Evolutionary conservation across 768 basidiomycete genomes (phyloP), one percentile per base, ranked within the genome.

Genomic region (Boletus rubropictus): DNA sequence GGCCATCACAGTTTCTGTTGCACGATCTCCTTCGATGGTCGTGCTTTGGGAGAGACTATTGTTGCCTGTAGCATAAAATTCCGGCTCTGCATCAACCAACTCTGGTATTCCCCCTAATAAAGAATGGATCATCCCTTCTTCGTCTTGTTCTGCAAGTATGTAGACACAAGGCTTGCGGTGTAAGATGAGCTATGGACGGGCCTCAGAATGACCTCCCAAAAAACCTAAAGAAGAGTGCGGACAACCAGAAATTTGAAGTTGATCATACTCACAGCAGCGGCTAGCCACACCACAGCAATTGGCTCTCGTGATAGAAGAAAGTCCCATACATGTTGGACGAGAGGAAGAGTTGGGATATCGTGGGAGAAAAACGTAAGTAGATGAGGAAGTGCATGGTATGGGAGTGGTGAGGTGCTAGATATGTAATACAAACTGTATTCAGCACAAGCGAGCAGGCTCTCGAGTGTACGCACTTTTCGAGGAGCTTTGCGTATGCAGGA

Each of bases 241-340:
- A 40, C 12, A 28, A 15, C 37, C 7, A 21, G 25, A 21, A 36
- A 24, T 8, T 15, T 18, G 20, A 21, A 33, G 10, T 28, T n/a
- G 36, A 15, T 35, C 15, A 24, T 9, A 75, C 86, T 56, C 62
- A 95, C 91, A 33, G 87, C 84, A 28, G 84, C 79, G 14, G 82
- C 82, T 9, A 96, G 78, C 70, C 95, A 97, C 0, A 95, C 84
- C 3, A 81, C 75, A 1, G 76, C 73, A 24, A 92, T 78, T 9
- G 93, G 93, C 21, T 89, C 89, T 29, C 92, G 76, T 52, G 81
- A 80, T 11, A 97, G 69, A 9, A 96, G 68, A 60, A 83, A 97
- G 66, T 97, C 93, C 65, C 95, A 97, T 39, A 92, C 80, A 52
- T 92, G 86, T 61, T 95, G 92, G 22, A 92, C 86, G 32, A 93